Evolutionary conservation across 2,329 filamentous ascomycete species (phyloP).

Genomic region (Botrytis paeoniae): DNA sequence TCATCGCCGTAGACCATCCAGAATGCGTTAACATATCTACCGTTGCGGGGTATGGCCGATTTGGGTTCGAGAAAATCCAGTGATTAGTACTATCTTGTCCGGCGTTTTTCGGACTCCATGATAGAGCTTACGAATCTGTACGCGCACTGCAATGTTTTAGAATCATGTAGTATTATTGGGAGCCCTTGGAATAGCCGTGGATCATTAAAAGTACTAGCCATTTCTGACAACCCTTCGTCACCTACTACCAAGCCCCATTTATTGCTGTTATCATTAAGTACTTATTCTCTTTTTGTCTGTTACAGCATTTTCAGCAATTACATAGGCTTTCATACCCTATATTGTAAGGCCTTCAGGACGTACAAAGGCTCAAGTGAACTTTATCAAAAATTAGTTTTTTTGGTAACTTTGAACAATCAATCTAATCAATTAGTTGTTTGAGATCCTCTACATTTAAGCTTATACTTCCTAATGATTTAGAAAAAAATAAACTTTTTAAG

Average conservation of each 20-base stretch:
- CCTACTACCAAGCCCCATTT: background rate
- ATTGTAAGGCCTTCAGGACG: background rate
- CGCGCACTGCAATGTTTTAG: background rate
- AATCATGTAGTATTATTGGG: background rate
- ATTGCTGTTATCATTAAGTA: background rate
- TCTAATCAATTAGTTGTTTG: background rate
- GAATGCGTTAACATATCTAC: background rate
- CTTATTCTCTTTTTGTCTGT: background rate
- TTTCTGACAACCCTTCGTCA: background rate
- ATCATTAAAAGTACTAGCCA: background rate
- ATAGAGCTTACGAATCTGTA: background rate
- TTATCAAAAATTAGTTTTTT: background rate
- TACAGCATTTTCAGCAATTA: background rate
- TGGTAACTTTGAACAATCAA: background rate
- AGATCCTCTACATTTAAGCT: background rate
- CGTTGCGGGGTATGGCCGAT: background rate
- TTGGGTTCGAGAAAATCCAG: background rate
- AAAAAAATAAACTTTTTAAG: too few relatives aligned
- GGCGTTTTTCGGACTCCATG: background rate
- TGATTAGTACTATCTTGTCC: background rate
- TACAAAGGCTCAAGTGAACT: background rate
- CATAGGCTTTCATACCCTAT: background rate
- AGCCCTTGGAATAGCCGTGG: background rate
- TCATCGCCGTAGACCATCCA: background rate
- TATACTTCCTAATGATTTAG: background rate